These are phyloP conservation scores for Platanus orientalis DNA, from an alignment of 164 flowering plant genomes.

Conservation along the genomic window DNA sequence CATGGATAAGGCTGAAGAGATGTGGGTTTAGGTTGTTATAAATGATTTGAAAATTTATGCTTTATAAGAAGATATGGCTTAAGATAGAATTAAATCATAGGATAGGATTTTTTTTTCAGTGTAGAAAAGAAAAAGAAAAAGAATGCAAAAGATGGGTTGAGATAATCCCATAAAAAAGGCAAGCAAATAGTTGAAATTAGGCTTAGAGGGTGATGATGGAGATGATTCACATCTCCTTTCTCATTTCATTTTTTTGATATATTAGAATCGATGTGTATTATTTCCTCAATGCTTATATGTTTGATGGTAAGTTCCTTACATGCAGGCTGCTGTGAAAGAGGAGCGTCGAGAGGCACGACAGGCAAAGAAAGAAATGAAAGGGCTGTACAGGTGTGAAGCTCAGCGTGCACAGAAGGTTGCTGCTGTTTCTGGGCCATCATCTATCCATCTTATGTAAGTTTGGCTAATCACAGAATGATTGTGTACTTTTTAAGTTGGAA, in stretches of 20 bases:
- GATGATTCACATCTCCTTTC: neutral
- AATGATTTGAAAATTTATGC: too few species aligned
- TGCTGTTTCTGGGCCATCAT: slow-evolving; percentile 66
- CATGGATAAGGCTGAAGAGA: too few species aligned
- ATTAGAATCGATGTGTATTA: neutral
- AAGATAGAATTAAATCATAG: too few species aligned
- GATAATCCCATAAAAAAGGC: too few species aligned
- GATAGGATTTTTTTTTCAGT: too few species aligned
- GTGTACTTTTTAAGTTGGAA: neutral
- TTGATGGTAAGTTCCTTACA: slow-evolving; percentile 7
- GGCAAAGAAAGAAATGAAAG: slow-evolving; percentile 73
- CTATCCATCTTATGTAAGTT: slow-evolving; percentile 69
- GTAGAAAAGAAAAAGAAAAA: too few species aligned
- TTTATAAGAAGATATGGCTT: too few species aligned
- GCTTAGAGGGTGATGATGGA: neutral
- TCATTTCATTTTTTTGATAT: too few species aligned
- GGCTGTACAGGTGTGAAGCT: slow-evolving; percentile 56
- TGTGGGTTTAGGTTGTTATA: too few species aligned
- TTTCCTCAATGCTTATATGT: neutral
- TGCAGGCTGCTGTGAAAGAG: slow-evolving; percentile 82
- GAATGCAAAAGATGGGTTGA: too few species aligned
- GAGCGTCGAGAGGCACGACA: slow-evolving; percentile 79
- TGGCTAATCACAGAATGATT: neutral
- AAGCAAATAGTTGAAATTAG: too few species aligned
- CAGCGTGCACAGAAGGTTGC: slow-evolving; percentile 79